Percentiles rank a stretch among this genome's conserved stretches.
Conservation (phyloP, 1,139 yeast species). For the Blastobotrys capitulatus region DNA sequence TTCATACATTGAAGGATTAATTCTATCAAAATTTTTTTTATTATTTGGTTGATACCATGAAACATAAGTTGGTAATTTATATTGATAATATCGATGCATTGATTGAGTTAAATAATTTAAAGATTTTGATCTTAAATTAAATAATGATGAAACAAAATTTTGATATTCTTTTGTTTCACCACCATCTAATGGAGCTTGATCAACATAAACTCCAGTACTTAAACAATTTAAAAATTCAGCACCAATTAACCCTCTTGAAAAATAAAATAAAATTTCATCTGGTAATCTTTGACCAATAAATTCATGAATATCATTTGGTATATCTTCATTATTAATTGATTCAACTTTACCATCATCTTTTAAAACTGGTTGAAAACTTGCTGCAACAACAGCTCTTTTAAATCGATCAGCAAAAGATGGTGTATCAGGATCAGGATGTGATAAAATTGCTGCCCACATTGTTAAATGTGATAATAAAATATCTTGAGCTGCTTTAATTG, state of each 20-base stretch:
- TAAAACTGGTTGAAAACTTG: slow-evolving; percentile 63
- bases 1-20: slow-evolving; percentile 22
- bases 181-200: slow-evolving; percentile 69
- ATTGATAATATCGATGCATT: slow-evolving; percentile 81
- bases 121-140: slow-evolving; percentile 51
- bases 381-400: slow-evolving; percentile 48
- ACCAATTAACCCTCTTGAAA: slow-evolving; percentile 69
- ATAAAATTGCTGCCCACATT: slow-evolving; percentile 34
- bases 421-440: slow-evolving; percentile 27
- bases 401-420: slow-evolving; percentile 36
- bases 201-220: slow-evolving; percentile 46
- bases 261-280: slow-evolving; percentile 77
- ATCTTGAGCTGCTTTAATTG: slow-evolving; percentile 38
- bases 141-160: slow-evolving; percentile 45
- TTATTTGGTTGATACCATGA: slow-evolving; percentile 49
- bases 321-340: slow-evolving; percentile 39
- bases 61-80: slow-evolving; percentile 46
- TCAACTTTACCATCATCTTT: slow-evolving; percentile 65
- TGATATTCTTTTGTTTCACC: slow-evolving; percentile 55
- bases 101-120: slow-evolving; percentile 66
- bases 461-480: slow-evolving; percentile 43
- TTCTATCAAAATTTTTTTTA: slow-evolving; percentile 17
- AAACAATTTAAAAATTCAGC: slow-evolving; percentile 63
- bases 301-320: slow-evolving; percentile 79
- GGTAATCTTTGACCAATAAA: slow-evolving; percentile 83